Percentiles rank a stretch among this genome's conserved stretches.
phyloP scores from a whole-genome alignment of 2,329 filamentous ascomycete genomes.

The Neonectria ditissima region DNA sequence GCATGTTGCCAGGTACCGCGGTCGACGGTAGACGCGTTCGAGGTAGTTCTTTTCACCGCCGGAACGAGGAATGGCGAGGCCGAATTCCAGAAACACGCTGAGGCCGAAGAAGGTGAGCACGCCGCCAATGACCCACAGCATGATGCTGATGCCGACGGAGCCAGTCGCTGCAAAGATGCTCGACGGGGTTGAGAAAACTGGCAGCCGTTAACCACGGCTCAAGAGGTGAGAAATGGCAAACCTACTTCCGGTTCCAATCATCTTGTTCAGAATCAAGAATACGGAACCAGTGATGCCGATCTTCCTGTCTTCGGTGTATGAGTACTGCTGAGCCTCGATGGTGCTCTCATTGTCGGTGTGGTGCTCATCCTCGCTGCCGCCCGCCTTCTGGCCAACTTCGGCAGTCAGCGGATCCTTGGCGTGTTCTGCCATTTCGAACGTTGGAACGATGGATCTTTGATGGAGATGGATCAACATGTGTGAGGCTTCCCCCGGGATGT shows the following conservation, averaged over 20 bases:
- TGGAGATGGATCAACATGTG: background rate
- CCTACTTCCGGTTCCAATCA: slow-evolving; percentile 69
- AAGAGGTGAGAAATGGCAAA: background rate
- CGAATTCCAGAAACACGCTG: slow-evolving; percentile 73
- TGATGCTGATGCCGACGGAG: slow-evolving; percentile 57
- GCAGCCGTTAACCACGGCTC: background rate
- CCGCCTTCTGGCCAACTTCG: slow-evolving; percentile 6
- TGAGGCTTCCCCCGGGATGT: background rate
- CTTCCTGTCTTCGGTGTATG: slow-evolving; percentile 57
- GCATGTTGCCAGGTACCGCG: slow-evolving; percentile 69
- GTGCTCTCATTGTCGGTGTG: slow-evolving; percentile 38
- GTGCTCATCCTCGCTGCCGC: slow-evolving; percentile 36
- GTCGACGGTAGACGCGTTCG: slow-evolving; percentile 70
- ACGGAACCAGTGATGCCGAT: slow-evolving; percentile 65
- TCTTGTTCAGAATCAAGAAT: slow-evolving; percentile 68
- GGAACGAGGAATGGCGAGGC: slow-evolving; percentile 70
- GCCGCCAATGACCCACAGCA: slow-evolving; percentile 54
- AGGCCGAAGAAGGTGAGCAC: slow-evolving; percentile 69
- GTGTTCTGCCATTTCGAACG: slow-evolving; percentile 29
- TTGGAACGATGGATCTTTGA: background rate
- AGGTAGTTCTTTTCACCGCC: slow-evolving; percentile 77
- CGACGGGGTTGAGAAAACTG: slow-evolving; percentile 67
- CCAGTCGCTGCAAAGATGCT: slow-evolving; percentile 64
- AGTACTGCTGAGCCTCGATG: slow-evolving; percentile 57
- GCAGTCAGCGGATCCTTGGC: slow-evolving; percentile 18